Evolutionary conservation across 169 alveolate genomes (phyloP), one percentile per base, ranked within the genome.

Genomic region (Eimeria praecox): DNA sequence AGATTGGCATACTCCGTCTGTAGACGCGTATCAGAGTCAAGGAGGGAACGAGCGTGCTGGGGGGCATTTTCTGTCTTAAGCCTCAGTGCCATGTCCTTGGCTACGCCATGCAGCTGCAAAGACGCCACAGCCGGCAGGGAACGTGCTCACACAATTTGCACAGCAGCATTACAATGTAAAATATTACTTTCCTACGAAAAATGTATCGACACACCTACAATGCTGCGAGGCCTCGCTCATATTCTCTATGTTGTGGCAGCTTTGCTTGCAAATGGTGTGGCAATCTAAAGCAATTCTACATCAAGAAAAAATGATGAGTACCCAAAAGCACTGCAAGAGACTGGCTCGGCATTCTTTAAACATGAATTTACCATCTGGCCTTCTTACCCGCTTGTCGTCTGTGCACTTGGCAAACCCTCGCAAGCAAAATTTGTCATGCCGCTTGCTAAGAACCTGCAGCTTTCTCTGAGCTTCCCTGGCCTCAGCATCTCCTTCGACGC

Each of bases 351-450:
- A 66, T 66, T 66, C 5, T 6, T n/a, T 18, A 2, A 22, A 9
- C 42, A 20, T 75, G 62, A 24, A 27, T 20, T 75, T 42, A 38
- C 27, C 22, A 40, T 27, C 52, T 24, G 59, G 56, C 35, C 59
- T 75, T 42, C 95, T 73, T 59, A 91, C 95, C 80, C 95, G 40
- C 16, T 82, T 54, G 83, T 91, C 95, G 38, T 91, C 95, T 56
- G 73, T 91, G 52, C 90, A 77, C 80, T 46, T 82, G 90, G 87
- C 89, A 62, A 91, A 91, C 52, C 87, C 95, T 22, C 95, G 56
- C 90, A 91, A 56, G 82, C 90, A 80, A 56, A 75, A 91, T 42
- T 91, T 91, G 83, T 91, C 95, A 38, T 91, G 95, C 66, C 77
- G 54, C 59, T 91, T 91, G 66, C 49, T 38, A 9, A 91, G 90